Evolutionary conservation across 306 rosid genomes (phyloP).

Genomic region (Pyrus bretschneideri): DNA sequence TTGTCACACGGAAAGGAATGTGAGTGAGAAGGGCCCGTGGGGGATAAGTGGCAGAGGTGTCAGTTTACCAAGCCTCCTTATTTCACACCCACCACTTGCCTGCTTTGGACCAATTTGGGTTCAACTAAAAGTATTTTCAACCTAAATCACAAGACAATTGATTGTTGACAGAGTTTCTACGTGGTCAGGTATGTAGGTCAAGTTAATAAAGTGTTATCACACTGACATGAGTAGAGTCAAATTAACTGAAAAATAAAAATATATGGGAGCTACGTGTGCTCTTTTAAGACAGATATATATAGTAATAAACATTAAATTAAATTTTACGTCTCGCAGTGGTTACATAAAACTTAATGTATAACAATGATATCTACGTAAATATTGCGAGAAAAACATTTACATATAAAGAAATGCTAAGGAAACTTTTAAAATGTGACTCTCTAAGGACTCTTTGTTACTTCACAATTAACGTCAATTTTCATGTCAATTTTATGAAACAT

Average conservation of each 20-base stretch:
- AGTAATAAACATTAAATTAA: background rate
- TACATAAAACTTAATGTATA: background rate
- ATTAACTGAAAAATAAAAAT: too few relatives aligned
- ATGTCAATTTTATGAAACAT: too few relatives aligned
- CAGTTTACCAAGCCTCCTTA: too few relatives aligned
- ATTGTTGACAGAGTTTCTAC: background rate
- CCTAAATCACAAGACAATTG: background rate
- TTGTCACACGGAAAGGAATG: background rate
- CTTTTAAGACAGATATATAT: too few relatives aligned
- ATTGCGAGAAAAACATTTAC: background rate
- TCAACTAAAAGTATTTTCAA: background rate
- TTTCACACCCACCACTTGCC: background rate
- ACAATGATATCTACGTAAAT: background rate
- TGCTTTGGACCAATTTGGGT: background rate
- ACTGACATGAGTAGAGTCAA: too few relatives aligned
- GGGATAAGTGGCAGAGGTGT: background rate
- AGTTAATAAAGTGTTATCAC: too few relatives aligned
- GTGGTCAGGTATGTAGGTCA: background rate
- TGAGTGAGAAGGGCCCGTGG: background rate
- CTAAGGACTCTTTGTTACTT: fast-evolving
- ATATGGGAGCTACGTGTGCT: background rate
- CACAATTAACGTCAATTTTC: too few relatives aligned
- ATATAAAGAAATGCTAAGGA: too few relatives aligned
- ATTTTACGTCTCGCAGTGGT: background rate
- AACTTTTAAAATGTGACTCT: too few relatives aligned